Conservation (phyloP, 805 yeast genomes). For the Wickerhamomyces strasburgensis region DNA sequence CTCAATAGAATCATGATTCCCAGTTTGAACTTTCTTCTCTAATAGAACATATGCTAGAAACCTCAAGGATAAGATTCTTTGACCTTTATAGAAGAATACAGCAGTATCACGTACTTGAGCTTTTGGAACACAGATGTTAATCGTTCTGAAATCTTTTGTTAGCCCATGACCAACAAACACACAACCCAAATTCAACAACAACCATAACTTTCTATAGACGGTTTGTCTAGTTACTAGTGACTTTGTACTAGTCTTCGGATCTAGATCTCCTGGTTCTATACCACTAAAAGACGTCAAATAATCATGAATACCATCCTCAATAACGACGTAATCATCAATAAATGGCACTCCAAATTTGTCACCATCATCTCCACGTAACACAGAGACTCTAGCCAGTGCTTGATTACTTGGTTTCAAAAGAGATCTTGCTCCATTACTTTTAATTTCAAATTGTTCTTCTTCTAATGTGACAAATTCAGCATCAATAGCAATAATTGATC, state of each 20-base stretch:
- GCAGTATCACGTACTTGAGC: conserved; percentile 88
- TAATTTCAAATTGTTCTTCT: conserved; percentile 75
- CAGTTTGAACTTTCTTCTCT: conserved; percentile 74
- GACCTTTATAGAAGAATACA: conserved; percentile 68
- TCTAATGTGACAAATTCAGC: conserved; percentile 89
- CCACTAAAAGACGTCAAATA: conserved; percentile 90
- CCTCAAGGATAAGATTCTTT: conserved; percentile 76
- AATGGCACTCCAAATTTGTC: conserved; percentile 68
- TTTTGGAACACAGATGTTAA: conserved; percentile 83
- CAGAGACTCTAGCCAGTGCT: conserved; percentile 87
- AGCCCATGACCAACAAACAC: conserved; percentile 94
- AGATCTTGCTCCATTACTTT: conserved; percentile 63
- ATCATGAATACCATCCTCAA: conserved; percentile 67
- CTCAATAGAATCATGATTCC: conserved; percentile 95
- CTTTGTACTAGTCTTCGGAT: conserved; percentile 57
- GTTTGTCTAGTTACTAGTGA: conserved; percentile 75
- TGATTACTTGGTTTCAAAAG: conserved; percentile 70
- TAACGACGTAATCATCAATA: conserved; percentile 87
- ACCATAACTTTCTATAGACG: conserved; percentile 87
- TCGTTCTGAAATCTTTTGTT: conserved; percentile 85
- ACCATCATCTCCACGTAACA: conserved; percentile 66
- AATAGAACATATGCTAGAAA: conserved; percentile 80
- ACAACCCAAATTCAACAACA: conserved; percentile 81
- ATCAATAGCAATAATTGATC: conserved; percentile 84
- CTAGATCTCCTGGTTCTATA: conserved; percentile 87